Evolutionary conservation across 2,329 filamentous ascomycete genomes (phyloP).

Genomic region (Verticillium longisporum): DNA sequence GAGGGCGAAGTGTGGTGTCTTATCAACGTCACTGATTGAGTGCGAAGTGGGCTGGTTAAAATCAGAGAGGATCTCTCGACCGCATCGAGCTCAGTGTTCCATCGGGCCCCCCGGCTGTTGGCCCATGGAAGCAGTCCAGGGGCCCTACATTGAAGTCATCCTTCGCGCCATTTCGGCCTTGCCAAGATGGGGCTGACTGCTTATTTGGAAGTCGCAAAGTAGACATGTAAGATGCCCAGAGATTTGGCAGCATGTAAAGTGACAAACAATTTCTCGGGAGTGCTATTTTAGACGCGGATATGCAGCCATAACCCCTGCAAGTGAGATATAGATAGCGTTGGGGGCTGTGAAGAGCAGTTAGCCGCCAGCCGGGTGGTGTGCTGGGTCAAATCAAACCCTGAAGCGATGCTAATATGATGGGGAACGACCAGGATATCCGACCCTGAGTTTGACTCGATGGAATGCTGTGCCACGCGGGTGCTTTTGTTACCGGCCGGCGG

Average conservation of each 20-base stretch:
- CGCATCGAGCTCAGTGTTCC: neutral
- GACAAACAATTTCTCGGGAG: neutral
- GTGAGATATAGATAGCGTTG: neutral
- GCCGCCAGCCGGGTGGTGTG: neutral
- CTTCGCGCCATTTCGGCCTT: neutral
- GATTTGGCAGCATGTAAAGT: too few species aligned
- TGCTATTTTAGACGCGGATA: neutral
- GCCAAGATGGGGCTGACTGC: neutral
- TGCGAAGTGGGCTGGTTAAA: neutral
- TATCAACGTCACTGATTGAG: neutral
- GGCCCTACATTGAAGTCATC: neutral
- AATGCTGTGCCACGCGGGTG: slow-evolving; percentile 4
- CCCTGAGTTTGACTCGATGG: neutral
- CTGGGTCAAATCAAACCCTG: neutral
- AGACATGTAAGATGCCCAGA: neutral
- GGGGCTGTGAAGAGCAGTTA: neutral
- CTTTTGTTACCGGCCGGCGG: neutral
- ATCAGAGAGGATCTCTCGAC: neutral
- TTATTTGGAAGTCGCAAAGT: neutral
- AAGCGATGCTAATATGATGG: neutral
- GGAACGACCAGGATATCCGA: neutral
- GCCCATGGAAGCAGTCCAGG: neutral
- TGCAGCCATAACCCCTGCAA: neutral
- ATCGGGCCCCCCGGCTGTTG: neutral
- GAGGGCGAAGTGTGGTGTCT: neutral